phyloP scores from a whole-genome alignment of 495 filamentous ascomycete genomes.

The Rhypophila decipiens region DNA sequence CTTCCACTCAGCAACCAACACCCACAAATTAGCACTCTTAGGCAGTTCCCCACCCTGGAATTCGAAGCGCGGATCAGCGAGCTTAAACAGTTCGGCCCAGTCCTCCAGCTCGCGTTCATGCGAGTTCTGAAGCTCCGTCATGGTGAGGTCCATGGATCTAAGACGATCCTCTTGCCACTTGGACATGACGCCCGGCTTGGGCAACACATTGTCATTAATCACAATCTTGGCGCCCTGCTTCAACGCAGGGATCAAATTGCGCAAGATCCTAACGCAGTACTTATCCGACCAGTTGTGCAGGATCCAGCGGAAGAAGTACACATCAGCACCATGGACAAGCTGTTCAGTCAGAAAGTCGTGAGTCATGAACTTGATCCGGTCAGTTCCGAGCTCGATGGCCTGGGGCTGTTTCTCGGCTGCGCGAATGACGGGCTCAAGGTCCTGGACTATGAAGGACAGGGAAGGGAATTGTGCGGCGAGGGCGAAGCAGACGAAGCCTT shows the following conservation, averaged over 20 bases:
- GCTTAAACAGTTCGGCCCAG: neutral
- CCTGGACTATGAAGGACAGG: constrained; percentile 7
- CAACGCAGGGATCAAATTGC: constrained; percentile 2
- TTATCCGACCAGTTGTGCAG: constrained; percentile 40
- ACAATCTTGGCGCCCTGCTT: constrained; percentile 2
- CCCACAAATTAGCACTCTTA: neutral
- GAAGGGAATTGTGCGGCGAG: neutral
- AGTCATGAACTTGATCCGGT: constrained; percentile 20
- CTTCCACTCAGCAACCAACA: neutral
- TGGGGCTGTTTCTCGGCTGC: neutral
- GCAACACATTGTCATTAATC: neutral
- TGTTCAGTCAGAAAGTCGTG: constrained; percentile 51
- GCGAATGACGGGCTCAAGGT: neutral
- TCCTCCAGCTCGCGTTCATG: neutral
- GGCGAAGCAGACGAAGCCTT: constrained; percentile 1
- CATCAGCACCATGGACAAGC: constrained; percentile 37
- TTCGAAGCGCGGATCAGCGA: neutral
- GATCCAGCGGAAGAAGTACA: constrained; percentile 32
- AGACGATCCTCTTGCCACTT: neutral
- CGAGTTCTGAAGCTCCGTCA: neutral
- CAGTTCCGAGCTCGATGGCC: neutral
- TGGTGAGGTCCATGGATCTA: neutral
- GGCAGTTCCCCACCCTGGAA: neutral
- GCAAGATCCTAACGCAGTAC: constrained; percentile 1
- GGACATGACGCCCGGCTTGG: neutral